Base-by-base conservation (phyloP, 1,284 basidiomycete genomes). In the Ustilago crameri region DNA sequence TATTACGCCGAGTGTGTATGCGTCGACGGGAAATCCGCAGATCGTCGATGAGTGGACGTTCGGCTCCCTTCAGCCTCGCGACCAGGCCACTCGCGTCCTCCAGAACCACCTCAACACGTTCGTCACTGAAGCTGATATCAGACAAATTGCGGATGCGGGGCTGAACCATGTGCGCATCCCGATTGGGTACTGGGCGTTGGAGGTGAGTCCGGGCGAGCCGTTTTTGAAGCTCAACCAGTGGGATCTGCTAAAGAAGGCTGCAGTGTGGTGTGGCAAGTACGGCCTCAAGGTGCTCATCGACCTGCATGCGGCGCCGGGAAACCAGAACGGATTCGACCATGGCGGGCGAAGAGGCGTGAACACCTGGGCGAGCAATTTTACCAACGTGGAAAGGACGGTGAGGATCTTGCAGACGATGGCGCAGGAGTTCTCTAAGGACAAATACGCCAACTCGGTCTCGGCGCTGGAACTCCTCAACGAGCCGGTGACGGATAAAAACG, bases 141-240 rank as follows among this genome's bases (percentile, higher is more conserved):
- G 84, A 38, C 87, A 86, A 52, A 93, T 93, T 54, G 68, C 67
- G 12, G 58, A 55, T 15, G 60, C 51, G 8, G 71, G 74, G 17
- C 40, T 79, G 35, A 79, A 93, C 82, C 91, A 93, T 82, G 91
- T 93, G 63, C 89, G 93, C 37, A 85, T 96, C 38, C 93, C 93
- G 3, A 91, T 96, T 67, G 92, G 92, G 22, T 93, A 90, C 83
- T 96, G 94, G 94, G 93, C 93, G 1, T 93, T 92, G 74, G 91
- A 94, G 52, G 88, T 91, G 22, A 87, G 87, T 17, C 85, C 85
- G 4, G 92, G 90, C 9, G 93, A 95, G 78, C 93, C 93, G 0
- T 96, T 89, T 84, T 88, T 93, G 68, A 88, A 90, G 85, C 91
- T 93, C 18, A 91, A 92, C 82, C 92, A 91, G 84, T 74, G 66